phyloP scores from a whole-genome alignment of 805 yeast species.

The Candida takata region DNA sequence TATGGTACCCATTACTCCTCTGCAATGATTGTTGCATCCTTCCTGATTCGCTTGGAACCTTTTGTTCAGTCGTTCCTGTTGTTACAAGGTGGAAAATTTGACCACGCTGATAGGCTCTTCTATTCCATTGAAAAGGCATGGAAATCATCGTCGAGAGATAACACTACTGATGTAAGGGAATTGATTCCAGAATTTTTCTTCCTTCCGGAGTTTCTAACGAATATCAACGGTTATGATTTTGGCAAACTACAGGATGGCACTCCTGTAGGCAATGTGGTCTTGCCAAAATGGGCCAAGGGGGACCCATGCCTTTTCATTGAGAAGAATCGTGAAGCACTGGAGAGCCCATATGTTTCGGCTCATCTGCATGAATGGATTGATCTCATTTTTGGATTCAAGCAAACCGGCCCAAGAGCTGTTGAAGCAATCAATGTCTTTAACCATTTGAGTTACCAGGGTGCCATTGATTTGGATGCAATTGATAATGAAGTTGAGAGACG shows the following conservation, averaged over 20 bases:
- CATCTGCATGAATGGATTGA: conserved; percentile 83
- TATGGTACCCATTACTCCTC: conserved; percentile 93
- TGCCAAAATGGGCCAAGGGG: conserved; percentile 81
- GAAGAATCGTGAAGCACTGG: conserved; percentile 77
- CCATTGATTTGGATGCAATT: conserved; percentile 67
- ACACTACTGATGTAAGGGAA: conserved; percentile 84
- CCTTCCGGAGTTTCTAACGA: conserved; percentile 69
- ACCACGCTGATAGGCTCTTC: conserved; percentile 80
- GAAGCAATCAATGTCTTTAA: conserved; percentile 71
- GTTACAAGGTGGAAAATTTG: conserved; percentile 83
- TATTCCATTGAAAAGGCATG: conserved; percentile 72
- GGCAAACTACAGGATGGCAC: conserved; percentile 62
- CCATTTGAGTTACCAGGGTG: conserved; percentile 78
- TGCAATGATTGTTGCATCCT: conserved; percentile 87
- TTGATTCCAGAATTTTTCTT: conserved; percentile 81
- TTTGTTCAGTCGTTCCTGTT: conserved; percentile 72
- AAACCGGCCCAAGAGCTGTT: conserved; percentile 64
- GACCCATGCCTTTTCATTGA: conserved; percentile 69
- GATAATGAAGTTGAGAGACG: conserved; percentile 66
- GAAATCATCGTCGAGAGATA: conserved; percentile 71
- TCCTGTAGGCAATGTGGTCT: conserved; percentile 49
- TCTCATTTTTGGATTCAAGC: conserved; percentile 74
- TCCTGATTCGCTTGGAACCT: conserved; percentile 69
- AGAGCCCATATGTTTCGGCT: conserved; percentile 71
- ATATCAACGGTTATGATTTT: conserved; percentile 59